These are phyloP conservation scores for Cenchrus purpureus DNA, from an alignment of 176 grass and related monocot genomes.

Conservation along the genomic window DNA sequence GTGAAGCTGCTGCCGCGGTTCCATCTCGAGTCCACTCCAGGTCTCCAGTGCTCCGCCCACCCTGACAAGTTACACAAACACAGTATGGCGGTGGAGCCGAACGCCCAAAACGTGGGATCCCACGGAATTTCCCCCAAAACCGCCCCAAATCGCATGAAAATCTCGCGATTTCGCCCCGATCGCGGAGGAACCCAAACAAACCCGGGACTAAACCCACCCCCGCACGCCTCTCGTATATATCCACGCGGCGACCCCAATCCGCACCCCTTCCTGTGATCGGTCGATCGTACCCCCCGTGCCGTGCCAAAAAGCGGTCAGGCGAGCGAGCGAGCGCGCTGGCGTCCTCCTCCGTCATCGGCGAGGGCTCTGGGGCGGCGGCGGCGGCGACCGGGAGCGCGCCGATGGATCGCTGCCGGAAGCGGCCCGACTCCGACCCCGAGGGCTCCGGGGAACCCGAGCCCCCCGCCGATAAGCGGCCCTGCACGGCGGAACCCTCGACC, in stretches of 20 bases:
- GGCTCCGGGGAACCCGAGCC: constrained; percentile 50
- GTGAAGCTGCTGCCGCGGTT: background rate
- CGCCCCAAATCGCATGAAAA: constrained; percentile 16
- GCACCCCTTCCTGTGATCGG: background rate
- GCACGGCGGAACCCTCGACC: constrained; percentile 61
- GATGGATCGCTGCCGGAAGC: constrained; percentile 97
- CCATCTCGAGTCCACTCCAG: no score
- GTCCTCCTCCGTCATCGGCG: constrained; percentile 23
- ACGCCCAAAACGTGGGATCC: constrained; percentile 5
- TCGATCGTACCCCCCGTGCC: constrained; percentile 36
- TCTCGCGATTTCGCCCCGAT: constrained; percentile 36
- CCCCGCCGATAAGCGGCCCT: constrained; percentile 89
- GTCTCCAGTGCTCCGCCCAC: no score
- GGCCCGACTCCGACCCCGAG: constrained; percentile 63
- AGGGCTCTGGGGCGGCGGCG: background rate
- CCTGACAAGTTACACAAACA: background rate
- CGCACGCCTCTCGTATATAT: constrained; percentile 40
- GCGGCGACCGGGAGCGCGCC: constrained; percentile 19
- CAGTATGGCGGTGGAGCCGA: background rate
- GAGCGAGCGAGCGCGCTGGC: constrained; percentile 19
- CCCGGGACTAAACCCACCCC: constrained; percentile 6
- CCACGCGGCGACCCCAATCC: constrained; percentile 27
- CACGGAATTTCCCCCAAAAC: background rate
- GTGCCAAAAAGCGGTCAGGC: constrained; percentile 16
- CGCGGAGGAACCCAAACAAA: background rate